Base-by-base conservation (phyloP, 129 eudicot species). In the Helianthus annuus region DNA sequence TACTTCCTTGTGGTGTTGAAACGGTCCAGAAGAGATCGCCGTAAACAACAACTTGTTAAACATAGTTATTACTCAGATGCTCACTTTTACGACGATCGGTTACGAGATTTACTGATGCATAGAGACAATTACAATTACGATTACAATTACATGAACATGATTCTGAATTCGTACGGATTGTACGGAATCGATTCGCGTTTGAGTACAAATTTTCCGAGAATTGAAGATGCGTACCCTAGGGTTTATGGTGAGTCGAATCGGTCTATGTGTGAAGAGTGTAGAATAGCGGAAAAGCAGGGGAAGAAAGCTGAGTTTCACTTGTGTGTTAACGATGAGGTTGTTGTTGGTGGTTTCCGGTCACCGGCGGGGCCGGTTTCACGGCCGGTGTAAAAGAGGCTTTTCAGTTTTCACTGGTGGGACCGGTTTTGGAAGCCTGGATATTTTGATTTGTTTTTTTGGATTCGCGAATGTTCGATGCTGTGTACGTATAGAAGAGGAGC, bases 1-100 rank as follows among this genome's bases (percentile, higher is more conserved):
- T 73, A 58, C 77, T 85, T 92, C 56, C 83, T 83, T 15, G 93
- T 80, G 27, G 85, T 89, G 12, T 48, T 89, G 79, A 89, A 85
- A 52, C 83, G 94, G 29, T 85, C 91, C 4, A 42, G 89, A 36
- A 82, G 86, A 63, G 81, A 78, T 15, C 86, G 86, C 7, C 82
- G 73, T 6, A 42, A 42, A 42, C 82, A 82, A 17, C 80, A 77
- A 65, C 74, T 38, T 39, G 61, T 59, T 64, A 24, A 67, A 19
- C 80, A 29, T 49, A 42, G 24, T 15, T 32, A 32, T 3, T 32
- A 32, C 36, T 32, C 36, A 32, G 36, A 2, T 32, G 36, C 36
- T 32, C 2, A 87, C 14, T 72, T 48, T 12, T 81, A 79, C 66
- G 66, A 69, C 9, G 76, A 78, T 16, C 79, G 80, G 49, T 17